A percentile compares a stretch with the other conserved stretches of the same genome.
Evolutionary conservation across 2,329 filamentous ascomycete species (phyloP).

Genomic region (Fusarium abutilonis): DNA sequence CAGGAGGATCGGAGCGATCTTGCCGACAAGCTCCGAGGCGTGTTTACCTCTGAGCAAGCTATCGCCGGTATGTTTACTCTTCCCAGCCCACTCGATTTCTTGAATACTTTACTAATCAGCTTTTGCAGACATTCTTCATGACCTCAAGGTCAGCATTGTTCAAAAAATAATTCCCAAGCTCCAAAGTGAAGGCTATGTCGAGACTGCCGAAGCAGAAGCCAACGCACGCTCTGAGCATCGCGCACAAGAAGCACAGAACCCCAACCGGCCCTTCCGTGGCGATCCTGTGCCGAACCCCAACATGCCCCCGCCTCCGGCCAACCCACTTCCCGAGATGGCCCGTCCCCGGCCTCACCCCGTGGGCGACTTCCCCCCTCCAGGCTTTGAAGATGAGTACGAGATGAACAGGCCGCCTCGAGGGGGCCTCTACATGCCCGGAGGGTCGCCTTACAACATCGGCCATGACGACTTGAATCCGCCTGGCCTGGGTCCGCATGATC

Average conservation of each 20-base stretch:
- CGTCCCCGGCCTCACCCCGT: conserved; percentile 69
- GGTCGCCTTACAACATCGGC: conserved; percentile 76
- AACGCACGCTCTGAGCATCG: conserved; percentile 55
- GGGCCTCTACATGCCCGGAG: conserved; percentile 52
- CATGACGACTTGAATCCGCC: conserved; percentile 89
- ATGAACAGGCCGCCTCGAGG: conserved; percentile 69
- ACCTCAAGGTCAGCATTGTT: conserved; percentile 82
- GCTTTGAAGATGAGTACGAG: conserved; percentile 93
- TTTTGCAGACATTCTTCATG: conserved; percentile 67
- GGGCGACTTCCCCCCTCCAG: conserved; percentile 83
- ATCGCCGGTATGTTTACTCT: conserved; percentile 58
- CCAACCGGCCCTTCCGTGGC: conserved; percentile 49
- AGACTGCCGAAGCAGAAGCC: conserved; percentile 58
- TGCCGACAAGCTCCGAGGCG: conserved; percentile 59
- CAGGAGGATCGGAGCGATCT: conserved; percentile 63
- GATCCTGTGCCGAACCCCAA: conserved; percentile 64
- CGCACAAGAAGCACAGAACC: conserved; percentile 53
- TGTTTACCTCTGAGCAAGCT: conserved; percentile 79
- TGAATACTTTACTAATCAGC: neutral
- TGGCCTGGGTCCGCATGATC: conserved; percentile 85
- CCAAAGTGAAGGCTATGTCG: conserved; percentile 81
- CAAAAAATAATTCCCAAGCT: conserved; percentile 84
- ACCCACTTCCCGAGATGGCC: conserved; percentile 70
- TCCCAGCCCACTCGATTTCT: no score
- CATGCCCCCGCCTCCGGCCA: conserved; percentile 71